These are phyloP conservation scores for Boletellus ananas DNA, from an alignment of 768 basidiomycete genomes.

Conservation along the genomic window DNA sequence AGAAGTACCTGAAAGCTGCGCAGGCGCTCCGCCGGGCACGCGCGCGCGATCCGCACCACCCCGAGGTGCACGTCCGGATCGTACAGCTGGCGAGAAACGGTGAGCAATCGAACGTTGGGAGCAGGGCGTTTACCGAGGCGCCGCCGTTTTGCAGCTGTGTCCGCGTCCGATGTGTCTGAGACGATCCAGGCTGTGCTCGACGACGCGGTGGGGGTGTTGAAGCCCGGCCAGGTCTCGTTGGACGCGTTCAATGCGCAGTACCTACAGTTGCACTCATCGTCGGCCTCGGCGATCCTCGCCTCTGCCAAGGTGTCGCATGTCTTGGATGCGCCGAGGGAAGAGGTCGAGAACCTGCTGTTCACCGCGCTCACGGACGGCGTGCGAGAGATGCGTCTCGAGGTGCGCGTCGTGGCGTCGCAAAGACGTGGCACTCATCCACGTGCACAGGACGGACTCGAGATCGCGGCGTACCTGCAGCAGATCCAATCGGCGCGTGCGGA, in stretches of 20 bases:
- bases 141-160: constrained; percentile 38
- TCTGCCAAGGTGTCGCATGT: constrained; percentile 52
- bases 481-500: constrained; percentile 51
- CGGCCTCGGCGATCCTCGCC: constrained; percentile 54
- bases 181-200: constrained; percentile 50
- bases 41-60: constrained; percentile 48
- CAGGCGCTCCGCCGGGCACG: constrained; percentile 60
- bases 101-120: constrained; percentile 25
- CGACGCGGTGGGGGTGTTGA: constrained; percentile 43
- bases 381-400: constrained; percentile 42
- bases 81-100: constrained; percentile 59
- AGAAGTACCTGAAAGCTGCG: constrained; percentile 76
- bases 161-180: constrained; percentile 41
- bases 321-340: constrained; percentile 48
- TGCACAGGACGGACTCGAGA: constrained; percentile 50
- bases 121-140: neutral
- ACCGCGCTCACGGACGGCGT: constrained; percentile 42
- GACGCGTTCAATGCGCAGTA: constrained; percentile 73
- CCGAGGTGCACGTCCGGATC: constrained; percentile 69
- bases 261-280: constrained; percentile 56
- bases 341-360: constrained; percentile 61
- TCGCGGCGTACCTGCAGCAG: constrained; percentile 45
- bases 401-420: constrained; percentile 22
- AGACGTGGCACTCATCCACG: neutral
- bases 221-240: constrained; percentile 56